Evolutionary conservation across 495 filamentous ascomycete genomes (phyloP), one percentile per base, ranked within the genome.

Genomic region (Lophiotrema nucula): DNA sequence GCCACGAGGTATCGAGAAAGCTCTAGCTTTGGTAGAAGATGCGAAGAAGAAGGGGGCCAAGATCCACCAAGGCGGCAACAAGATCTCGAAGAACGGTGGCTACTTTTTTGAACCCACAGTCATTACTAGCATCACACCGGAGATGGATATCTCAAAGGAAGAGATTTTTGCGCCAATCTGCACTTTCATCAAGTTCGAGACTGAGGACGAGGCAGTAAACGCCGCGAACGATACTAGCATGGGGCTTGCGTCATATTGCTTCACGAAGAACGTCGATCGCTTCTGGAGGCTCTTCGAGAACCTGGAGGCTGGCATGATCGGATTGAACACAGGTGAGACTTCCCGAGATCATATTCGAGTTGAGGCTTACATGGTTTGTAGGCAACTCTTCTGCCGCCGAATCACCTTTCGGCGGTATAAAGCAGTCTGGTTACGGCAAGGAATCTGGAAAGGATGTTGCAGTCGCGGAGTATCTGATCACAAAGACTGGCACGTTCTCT

Each of bases 101-200:
- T 88, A 87, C 61, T 90, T 88, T 77, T 87, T 88, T 68, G 79
- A 83, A 67, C 86, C 86, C 0, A 89, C 87, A 0, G 79, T 90
- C 58, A 76, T 90, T 62, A 77, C 77, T 0, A 78, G 78, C 2
- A 82, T 85, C 60, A 84, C 77, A 39, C 67, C 74, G 28, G 73
- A 83, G 12, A 88, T 88, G 86, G 72, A 79, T 59, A 82, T 89
- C 56, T 78, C 81, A 0, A 70, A 73, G 0, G 87, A 90, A 67
- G 87, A 90, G 70, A 84, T 80, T 1, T 89, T 90, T 68, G 85
- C 83, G 2, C 87, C 87, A 0, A 72, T 90, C 6, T 74, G 82
- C 8, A 85, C 85, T 2, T 68, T 90, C 49, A 88, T 86, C 65
- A 75, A 76, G 26, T 90, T 90, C 53, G 82, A 87, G 26, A 86